Percentiles rank a stretch among this genome's conserved stretches.
Evolutionary conservation across 805 yeast genomes (phyloP).

Genomic region (Lipomyces kockii): DNA sequence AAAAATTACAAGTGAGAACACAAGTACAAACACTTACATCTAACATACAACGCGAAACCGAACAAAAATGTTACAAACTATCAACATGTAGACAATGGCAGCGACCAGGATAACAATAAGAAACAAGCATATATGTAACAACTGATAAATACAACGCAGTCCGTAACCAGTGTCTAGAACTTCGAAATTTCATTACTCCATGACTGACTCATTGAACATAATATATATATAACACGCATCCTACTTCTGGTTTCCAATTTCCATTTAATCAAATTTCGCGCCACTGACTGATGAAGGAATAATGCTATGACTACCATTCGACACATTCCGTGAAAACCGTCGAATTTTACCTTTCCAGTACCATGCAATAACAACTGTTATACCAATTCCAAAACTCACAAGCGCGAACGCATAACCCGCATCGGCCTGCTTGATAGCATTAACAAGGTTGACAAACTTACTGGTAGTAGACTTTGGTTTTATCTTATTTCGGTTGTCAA

Average conservation of each 20-base stretch:
- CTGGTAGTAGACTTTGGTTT: constrained; percentile 35
- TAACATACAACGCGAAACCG: neutral
- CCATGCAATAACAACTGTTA: constrained; percentile 27
- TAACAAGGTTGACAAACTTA: constrained; percentile 25
- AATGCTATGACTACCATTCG: constrained; percentile 5
- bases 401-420: constrained; percentile 26
- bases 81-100: constrained; percentile 1
- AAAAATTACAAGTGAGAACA: neutral
- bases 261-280: constrained; percentile 18
- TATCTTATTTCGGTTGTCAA: constrained; percentile 24
- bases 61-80: neutral
- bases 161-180: neutral
- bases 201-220: neutral
- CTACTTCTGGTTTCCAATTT: neutral
- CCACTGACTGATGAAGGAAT: constrained; percentile 1
- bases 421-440: constrained; percentile 6
- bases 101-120: neutral
- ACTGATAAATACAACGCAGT: constrained; percentile 1
- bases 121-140: neutral
- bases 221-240: neutral
- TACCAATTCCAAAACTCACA: constrained; percentile 17
- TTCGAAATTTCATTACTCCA: neutral
- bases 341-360: constrained; percentile 33
- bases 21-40: neutral
- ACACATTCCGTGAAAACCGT: constrained; percentile 22